These are phyloP conservation scores for Trichoderma semiorbis DNA, from an alignment of 2,329 filamentous ascomycete species.

Conservation along the genomic window DNA sequence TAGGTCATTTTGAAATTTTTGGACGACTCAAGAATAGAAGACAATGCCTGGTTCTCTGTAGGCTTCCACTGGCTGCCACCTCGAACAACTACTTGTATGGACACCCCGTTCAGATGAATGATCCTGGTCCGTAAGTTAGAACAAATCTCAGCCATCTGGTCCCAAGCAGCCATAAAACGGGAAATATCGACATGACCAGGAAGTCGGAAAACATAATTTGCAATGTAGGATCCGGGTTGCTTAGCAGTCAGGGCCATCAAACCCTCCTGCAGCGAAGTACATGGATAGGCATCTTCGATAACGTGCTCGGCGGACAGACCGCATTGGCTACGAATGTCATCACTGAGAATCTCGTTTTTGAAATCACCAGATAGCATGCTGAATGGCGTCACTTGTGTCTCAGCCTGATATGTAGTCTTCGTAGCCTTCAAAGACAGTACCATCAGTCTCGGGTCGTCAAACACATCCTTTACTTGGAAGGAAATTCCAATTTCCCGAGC, in stretches of 20 bases:
- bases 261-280: conserved; percentile 19
- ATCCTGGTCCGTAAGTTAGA: conserved; percentile 20
- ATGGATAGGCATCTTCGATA: conserved; percentile 18
- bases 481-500: conserved; percentile 27
- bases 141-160: not conserved
- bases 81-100: not conserved
- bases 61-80: not conserved
- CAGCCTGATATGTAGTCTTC: not conserved
- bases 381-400: not conserved
- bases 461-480: not conserved
- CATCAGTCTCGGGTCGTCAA: not conserved
- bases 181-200: not conserved
- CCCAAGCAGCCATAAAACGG: conserved; percentile 19
- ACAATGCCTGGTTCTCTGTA: not conserved
- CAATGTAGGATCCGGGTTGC: conserved; percentile 16
- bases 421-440: not conserved
- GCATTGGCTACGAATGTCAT: not conserved
- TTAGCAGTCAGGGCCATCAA: conserved; percentile 18
- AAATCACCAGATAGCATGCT: not conserved
- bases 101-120: not conserved
- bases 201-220: not conserved
- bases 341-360: not conserved
- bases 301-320: not conserved
- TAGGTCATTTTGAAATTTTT: not conserved
- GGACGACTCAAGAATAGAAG: not conserved